Percentiles rank a stretch among this genome's conserved stretches.
Conservation (phyloP, 805 yeast species). For the Metschnikowia orientalis region DNA sequence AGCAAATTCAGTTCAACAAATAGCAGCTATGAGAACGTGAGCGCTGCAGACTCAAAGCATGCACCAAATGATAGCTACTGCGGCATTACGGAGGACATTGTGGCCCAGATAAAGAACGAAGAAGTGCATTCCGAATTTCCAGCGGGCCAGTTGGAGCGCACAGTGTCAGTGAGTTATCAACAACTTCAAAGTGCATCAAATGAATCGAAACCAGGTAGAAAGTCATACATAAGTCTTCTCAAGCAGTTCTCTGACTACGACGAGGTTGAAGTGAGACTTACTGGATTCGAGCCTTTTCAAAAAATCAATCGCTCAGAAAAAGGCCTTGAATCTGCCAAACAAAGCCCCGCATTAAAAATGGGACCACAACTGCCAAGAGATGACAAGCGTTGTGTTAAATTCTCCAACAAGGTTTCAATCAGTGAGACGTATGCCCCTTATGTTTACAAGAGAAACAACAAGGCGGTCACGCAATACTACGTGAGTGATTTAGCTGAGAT, state of each 20-base stretch:
- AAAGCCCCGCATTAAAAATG: slow-evolving; percentile 11
- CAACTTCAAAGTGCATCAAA: slow-evolving; percentile 7
- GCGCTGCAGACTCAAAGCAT: background rate
- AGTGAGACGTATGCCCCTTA: slow-evolving; percentile 51
- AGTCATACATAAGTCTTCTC: slow-evolving; percentile 27
- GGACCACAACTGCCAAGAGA: slow-evolving; percentile 15
- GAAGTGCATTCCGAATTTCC: slow-evolving; percentile 5
- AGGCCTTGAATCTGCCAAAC: slow-evolving; percentile 10
- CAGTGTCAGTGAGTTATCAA: slow-evolving; percentile 3
- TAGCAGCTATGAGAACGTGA: slow-evolving; percentile 4
- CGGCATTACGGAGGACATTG: slow-evolving; percentile 2
- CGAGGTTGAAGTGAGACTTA: slow-evolving; percentile 26
- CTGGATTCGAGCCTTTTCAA: slow-evolving; percentile 28
- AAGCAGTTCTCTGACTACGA: slow-evolving; percentile 35
- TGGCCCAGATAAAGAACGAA: slow-evolving; percentile 1
- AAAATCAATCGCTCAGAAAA: slow-evolving; percentile 3
- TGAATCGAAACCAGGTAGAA: slow-evolving; percentile 4
- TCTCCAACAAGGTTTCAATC: slow-evolving; percentile 45
- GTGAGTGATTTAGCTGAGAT: slow-evolving; percentile 48
- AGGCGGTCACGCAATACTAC: slow-evolving; percentile 47
- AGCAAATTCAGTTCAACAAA: slow-evolving; percentile 4
- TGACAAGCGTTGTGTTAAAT: slow-evolving; percentile 19
- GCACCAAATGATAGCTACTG: slow-evolving; percentile 1
- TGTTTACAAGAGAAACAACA: slow-evolving; percentile 52
- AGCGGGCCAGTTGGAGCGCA: slow-evolving; percentile 1